phyloP scores from a whole-genome alignment of 495 filamentous ascomycete species.

The Massariosphaeria phaeospora region DNA sequence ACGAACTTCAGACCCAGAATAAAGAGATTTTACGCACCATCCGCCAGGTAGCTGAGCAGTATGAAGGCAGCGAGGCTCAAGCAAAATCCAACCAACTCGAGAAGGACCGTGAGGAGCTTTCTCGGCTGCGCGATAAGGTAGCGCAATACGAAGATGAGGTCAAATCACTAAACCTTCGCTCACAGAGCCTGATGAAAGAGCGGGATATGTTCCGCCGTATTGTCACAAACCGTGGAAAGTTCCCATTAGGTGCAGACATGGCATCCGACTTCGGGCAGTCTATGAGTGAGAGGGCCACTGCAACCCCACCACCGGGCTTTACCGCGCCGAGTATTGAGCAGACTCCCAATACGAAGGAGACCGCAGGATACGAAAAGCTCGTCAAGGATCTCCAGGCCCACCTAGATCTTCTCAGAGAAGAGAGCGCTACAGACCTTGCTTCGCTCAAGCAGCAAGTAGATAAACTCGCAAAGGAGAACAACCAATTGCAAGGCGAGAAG shows the following conservation, averaged over 20 bases:
- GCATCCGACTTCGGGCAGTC: constrained; percentile 63
- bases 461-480: constrained; percentile 73
- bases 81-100: constrained; percentile 63
- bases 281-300: constrained; percentile 44
- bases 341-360: constrained; percentile 43
- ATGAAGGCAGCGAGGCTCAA: constrained; percentile 84
- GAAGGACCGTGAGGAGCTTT: constrained; percentile 66
- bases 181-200: constrained; percentile 89
- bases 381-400: constrained; percentile 82
- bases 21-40: constrained; percentile 72
- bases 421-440: constrained; percentile 70
- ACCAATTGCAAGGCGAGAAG: constrained; percentile 71
- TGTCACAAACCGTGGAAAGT: constrained; percentile 68
- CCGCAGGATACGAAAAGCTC: constrained; percentile 59
- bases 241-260: constrained; percentile 55
- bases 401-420: constrained; percentile 84
- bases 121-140: constrained; percentile 59
- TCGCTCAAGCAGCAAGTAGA: constrained; percentile 83
- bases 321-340: constrained; percentile 44
- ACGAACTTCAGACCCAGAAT: constrained; percentile 86
- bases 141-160: constrained; percentile 67
- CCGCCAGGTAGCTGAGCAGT: constrained; percentile 74
- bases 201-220: constrained; percentile 95
- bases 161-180: constrained; percentile 66
- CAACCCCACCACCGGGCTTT: constrained; percentile 40